Conservation (phyloP, 2,329 filamentous ascomycete species). For the Clonostachys solani region DNA sequence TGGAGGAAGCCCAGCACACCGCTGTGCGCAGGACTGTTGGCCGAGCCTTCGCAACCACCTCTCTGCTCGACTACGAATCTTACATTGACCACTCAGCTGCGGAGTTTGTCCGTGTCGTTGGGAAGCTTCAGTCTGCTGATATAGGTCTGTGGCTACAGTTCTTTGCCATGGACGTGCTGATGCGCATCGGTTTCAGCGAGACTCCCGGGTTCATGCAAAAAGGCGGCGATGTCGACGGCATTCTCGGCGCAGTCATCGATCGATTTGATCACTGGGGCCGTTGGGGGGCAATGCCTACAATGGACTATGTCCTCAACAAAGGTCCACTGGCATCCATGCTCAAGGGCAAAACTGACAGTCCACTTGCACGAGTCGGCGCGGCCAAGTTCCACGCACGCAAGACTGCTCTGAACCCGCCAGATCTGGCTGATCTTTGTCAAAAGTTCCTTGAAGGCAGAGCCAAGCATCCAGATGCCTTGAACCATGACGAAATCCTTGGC, state of each 20-base stretch:
- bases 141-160: conserved; percentile 3
- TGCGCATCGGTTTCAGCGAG: conserved; percentile 3
- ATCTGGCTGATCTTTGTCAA: background rate
- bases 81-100: conserved; percentile 1
- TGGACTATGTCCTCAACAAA: conserved; percentile 1
- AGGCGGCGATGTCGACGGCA: conserved; percentile 2
- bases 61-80: conserved; percentile 3
- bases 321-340: background rate
- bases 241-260: conserved; percentile 1
- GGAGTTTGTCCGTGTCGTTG: background rate
- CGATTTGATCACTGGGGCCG: conserved; percentile 3
- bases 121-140: background rate
- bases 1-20: conserved; percentile 2
- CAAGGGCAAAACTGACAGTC: background rate
- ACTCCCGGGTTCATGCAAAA: conserved; percentile 1
- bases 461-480: conserved; percentile 1
- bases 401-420: background rate
- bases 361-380: background rate
- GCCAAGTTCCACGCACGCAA: background rate
- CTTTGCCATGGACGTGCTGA: conserved; percentile 4
- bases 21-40: conserved; percentile 3
- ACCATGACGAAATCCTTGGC: background rate
- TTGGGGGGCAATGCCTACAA: conserved; percentile 1
- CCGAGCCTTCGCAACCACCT: conserved; percentile 3
- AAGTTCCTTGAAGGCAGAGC: conserved; percentile 2